Conservation (phyloP, 2,329 filamentous ascomycete genomes). For the Aspergillus piperis region DNA sequence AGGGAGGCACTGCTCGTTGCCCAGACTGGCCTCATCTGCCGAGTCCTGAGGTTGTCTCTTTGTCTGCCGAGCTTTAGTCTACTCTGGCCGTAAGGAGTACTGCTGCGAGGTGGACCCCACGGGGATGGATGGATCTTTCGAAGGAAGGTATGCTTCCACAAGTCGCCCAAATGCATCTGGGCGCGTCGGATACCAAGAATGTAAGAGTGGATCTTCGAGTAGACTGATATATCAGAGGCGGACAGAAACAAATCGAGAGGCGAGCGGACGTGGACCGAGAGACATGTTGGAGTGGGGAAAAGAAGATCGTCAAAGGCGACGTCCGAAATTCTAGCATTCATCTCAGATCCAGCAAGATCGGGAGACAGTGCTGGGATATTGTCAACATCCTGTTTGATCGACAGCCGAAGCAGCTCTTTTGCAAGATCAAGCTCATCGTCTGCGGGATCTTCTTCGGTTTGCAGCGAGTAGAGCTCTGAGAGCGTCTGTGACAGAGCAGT, state of each 20-base stretch:
- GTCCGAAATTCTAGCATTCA: constrained; percentile 42
- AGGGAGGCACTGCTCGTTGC: constrained; percentile 83
- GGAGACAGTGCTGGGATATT: constrained; percentile 29
- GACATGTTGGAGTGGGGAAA: constrained; percentile 71
- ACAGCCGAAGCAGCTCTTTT: constrained; percentile 72
- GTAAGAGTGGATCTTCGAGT: constrained; percentile 84
- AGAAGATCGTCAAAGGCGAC: constrained; percentile 73
- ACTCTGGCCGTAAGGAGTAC: constrained; percentile 60
- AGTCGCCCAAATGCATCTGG: constrained; percentile 76
- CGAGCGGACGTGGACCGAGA: constrained; percentile 73
- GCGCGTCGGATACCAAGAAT: constrained; percentile 81
- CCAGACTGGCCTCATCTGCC: constrained; percentile 80
- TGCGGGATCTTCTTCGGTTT: constrained; percentile 72
- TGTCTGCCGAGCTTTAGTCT: constrained; percentile 64
- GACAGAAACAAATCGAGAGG: constrained; percentile 88
- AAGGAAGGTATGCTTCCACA: constrained; percentile 83
- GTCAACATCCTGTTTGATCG: constrained; percentile 42
- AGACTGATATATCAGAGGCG: constrained; percentile 71
- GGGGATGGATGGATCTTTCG: constrained; percentile 76
- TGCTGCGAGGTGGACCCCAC: constrained; percentile 64
- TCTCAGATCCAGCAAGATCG: constrained; percentile 19
- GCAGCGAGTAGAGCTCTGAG: constrained; percentile 74
- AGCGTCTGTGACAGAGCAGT: constrained; percentile 76
- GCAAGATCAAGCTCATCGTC: constrained; percentile 80
- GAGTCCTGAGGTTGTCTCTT: constrained; percentile 63